Conservation (phyloP, 2,329 filamentous ascomycete species). For the Phialophora verrucosa region DNA sequence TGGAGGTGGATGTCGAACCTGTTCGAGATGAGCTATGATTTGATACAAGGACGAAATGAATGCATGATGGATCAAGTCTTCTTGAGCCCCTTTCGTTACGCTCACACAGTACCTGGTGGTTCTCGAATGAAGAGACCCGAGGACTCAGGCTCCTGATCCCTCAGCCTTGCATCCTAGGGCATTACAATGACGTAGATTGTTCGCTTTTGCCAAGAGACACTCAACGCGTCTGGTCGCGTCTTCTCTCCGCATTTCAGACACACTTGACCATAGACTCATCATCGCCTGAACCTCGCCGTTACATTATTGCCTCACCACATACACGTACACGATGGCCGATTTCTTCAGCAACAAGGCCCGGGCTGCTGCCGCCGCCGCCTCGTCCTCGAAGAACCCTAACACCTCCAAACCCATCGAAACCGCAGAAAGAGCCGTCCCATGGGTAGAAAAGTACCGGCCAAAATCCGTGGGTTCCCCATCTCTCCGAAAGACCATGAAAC, state of each 20-base stretch:
- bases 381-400: constrained; percentile 58
- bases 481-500: neutral
- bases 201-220: constrained; percentile 28
- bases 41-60: neutral
- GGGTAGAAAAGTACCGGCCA: constrained; percentile 69
- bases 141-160: neutral
- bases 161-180: neutral
- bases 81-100: neutral
- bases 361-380: constrained; percentile 70
- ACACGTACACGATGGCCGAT: constrained; percentile 68
- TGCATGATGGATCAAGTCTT: neutral
- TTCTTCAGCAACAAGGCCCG: constrained; percentile 97
- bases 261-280: neutral
- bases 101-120: neutral
- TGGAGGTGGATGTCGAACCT: constrained; percentile 47
- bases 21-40: constrained; percentile 47
- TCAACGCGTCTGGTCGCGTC: constrained; percentile 23
- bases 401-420: constrained; percentile 66
- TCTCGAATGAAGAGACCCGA: neutral
- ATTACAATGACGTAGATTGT: constrained; percentile 17
- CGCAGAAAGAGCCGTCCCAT: constrained; percentile 72
- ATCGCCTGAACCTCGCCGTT: neutral
- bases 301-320: neutral
- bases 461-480: constrained; percentile 61
- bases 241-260: neutral